Percentiles rank a stretch among this genome's conserved stretches.
Evolutionary conservation across 495 filamentous ascomycete species (phyloP).

Genomic region (Xylaria palmicola): DNA sequence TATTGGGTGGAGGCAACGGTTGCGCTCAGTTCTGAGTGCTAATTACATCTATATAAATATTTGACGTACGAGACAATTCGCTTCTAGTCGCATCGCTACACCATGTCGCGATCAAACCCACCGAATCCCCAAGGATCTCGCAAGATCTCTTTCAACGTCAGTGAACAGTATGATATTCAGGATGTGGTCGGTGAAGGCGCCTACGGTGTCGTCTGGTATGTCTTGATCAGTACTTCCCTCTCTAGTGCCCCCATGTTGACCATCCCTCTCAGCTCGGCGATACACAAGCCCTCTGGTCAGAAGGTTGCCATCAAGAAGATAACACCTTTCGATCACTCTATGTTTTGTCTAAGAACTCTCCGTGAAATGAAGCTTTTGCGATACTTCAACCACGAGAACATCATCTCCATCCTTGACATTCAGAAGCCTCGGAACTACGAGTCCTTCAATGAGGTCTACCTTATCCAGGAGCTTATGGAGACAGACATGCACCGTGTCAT

Average conservation of each 20-base stretch:
- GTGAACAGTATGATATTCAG: conserved; percentile 98
- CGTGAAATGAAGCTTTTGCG: conserved; percentile 99
- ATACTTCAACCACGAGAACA: conserved; percentile 99
- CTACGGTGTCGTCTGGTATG: conserved; percentile 98
- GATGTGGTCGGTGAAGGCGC: conserved; percentile 99
- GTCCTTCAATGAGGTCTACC: conserved; percentile 95
- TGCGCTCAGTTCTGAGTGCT: neutral
- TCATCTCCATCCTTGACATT: conserved; percentile 98
- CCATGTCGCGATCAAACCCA: conserved; percentile 41
- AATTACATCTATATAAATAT: neutral
- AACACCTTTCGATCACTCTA: conserved; percentile 97
- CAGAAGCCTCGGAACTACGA: conserved; percentile 97
- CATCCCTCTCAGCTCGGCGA: conserved; percentile 68
- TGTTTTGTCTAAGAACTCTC: conserved; percentile 96
- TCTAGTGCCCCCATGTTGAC: conserved; percentile 10
- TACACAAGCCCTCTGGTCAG: conserved; percentile 97
- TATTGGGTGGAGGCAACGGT: conserved; percentile 7
- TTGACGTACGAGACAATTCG: neutral
- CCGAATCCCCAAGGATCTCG: conserved; percentile 62
- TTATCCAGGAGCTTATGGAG: conserved; percentile 99
- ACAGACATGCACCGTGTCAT: conserved; percentile 99
- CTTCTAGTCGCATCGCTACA: conserved; percentile 8
- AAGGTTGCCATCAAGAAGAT: conserved; percentile 99
- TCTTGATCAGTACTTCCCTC: neutral
- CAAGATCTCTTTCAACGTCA: conserved; percentile 99